Percentiles rank a stretch among this genome's conserved stretches.
Conservation (phyloP, 2,329 filamentous ascomycete species). For the Cercospora berteroae region DNA sequence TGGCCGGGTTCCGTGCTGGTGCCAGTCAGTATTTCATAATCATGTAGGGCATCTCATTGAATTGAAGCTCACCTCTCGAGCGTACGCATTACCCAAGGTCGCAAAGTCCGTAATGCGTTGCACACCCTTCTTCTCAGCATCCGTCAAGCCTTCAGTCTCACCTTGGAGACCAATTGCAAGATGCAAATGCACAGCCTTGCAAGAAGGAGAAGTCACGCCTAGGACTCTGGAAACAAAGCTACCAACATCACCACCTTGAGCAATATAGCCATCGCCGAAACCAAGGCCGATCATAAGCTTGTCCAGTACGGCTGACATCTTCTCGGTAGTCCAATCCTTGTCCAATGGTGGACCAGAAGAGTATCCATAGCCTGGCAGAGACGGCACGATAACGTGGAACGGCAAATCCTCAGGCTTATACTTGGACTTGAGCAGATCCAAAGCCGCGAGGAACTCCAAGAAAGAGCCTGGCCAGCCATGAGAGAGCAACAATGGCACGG, state of each 20-base stretch:
- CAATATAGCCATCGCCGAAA: constrained; percentile 52
- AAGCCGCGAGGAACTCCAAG: constrained; percentile 55
- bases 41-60: background rate
- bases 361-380: constrained; percentile 55
- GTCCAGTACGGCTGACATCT: constrained; percentile 49
- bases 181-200: constrained; percentile 44
- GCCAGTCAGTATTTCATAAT: background rate
- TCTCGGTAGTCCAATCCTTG: constrained; percentile 43
- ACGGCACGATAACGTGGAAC: constrained; percentile 58
- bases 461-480: constrained; percentile 58
- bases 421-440: constrained; percentile 48
- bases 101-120: constrained; percentile 27
- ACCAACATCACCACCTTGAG: constrained; percentile 59
- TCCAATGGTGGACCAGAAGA: constrained; percentile 50
- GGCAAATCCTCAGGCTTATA: constrained; percentile 54
- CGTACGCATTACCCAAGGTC: constrained; percentile 50
- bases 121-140: constrained; percentile 28
- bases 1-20: constrained; percentile 53
- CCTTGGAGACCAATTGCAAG: constrained; percentile 24
- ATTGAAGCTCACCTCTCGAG: constrained; percentile 28
- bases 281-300: constrained; percentile 55
- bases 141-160: constrained; percentile 18
- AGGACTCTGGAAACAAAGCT: constrained; percentile 46
- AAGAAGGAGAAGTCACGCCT: constrained; percentile 45
- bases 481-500: constrained; percentile 50